A percentile compares a stretch with the other conserved stretches of the same genome.
Evolutionary conservation across 306 rosid genomes (phyloP).

Genomic region (Lathyrus aphaca): DNA sequence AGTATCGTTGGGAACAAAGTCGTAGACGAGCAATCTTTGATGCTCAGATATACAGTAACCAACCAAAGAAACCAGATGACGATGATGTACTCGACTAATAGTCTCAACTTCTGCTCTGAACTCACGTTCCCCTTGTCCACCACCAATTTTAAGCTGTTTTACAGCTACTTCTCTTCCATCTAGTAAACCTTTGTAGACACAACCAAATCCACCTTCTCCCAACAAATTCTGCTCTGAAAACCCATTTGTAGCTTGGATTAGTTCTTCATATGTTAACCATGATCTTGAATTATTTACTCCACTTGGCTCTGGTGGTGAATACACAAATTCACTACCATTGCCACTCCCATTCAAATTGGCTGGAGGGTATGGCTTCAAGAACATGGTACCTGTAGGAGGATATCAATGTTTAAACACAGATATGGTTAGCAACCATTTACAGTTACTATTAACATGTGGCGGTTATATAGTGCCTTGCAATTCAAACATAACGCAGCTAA

Average conservation of each 20-base stretch:
- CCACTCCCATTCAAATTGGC: conserved; percentile 53
- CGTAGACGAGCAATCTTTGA: conserved; percentile 93
- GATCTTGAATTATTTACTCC: conserved; percentile 72
- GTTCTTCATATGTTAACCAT: conserved; percentile 82
- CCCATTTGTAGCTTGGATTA: conserved; percentile 78
- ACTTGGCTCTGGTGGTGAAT: conserved; percentile 76
- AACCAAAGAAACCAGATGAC: conserved; percentile 94
- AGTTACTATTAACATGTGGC: conserved; percentile 29
- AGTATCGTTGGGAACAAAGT: conserved; percentile 76
- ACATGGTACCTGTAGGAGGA: conserved; percentile 61
- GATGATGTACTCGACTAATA: conserved; percentile 95
- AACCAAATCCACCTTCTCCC: conserved; percentile 99
- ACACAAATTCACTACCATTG: conserved; percentile 58
- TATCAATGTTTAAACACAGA: conserved; percentile 36
- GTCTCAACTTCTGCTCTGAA: conserved; percentile 98
- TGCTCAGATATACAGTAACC: conserved; percentile 90
- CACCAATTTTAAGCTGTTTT: conserved; percentile 89
- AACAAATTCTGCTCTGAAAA: conserved; percentile 67
- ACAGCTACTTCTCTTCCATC: conserved; percentile 96
- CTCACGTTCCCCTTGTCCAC: conserved; percentile 98
- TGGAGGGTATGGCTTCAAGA: conserved; percentile 77
- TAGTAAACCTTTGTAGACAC: conserved; percentile 88
- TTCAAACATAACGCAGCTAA: conserved; percentile 5
- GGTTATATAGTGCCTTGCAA: conserved; percentile 4
- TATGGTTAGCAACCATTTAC: conserved; percentile 16